Conservation (phyloP, 805 yeast species). For the Naumovozyma castellii region DNA sequence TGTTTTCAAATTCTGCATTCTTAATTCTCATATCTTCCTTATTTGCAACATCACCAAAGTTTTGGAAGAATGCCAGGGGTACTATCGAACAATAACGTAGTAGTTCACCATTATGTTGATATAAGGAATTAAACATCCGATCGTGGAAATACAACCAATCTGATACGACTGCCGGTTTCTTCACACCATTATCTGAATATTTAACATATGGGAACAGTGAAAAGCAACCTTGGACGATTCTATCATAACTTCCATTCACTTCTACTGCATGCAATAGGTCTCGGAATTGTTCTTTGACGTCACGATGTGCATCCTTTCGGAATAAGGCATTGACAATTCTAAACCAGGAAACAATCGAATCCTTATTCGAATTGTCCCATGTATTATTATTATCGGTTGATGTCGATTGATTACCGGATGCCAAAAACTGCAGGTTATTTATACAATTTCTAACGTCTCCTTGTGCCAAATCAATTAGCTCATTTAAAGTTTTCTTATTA, state of each 20-base stretch:
- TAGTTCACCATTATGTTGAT: constrained; percentile 36
- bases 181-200: constrained; percentile 53
- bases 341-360: constrained; percentile 58
- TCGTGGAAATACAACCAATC: constrained; percentile 79
- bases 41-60: constrained; percentile 53
- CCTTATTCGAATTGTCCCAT: constrained; percentile 38
- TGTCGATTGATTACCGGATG: constrained; percentile 2
- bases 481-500: constrained; percentile 45
- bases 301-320: constrained; percentile 37
- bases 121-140: constrained; percentile 32
- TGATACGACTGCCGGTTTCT: constrained; percentile 49
- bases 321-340: constrained; percentile 54
- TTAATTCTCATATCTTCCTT: constrained; percentile 25
- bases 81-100: constrained; percentile 47
- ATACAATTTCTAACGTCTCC: constrained; percentile 82
- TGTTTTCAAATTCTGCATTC: constrained; percentile 24
- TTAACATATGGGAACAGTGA: constrained; percentile 51
- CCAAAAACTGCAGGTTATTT: constrained; percentile 65
- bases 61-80: constrained; percentile 51
- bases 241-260: constrained; percentile 46
- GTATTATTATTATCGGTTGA: constrained; percentile 1
- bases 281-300: constrained; percentile 40
- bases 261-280: constrained; percentile 39
- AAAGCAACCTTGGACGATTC: constrained; percentile 64
- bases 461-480: constrained; percentile 59